phyloP scores from a whole-genome alignment of 352 stramenopile genomes.

The Globisporangium sylvaticum region DNA sequence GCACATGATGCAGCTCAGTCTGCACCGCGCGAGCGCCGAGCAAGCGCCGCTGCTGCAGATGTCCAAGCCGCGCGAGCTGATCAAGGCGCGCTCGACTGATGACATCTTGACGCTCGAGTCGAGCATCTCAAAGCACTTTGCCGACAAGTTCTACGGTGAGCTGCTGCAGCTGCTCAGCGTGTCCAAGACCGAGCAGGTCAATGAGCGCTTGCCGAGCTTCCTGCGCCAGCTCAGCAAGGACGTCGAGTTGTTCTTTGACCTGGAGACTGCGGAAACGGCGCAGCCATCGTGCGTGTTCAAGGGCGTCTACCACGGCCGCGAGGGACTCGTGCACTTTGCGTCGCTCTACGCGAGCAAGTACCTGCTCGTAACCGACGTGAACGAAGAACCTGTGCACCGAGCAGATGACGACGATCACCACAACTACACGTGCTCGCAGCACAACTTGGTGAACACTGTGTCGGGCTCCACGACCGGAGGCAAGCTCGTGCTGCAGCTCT shows the following conservation, averaged over 20 bases:
- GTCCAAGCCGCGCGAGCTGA: slow-evolving; percentile 27
- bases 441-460: slow-evolving; percentile 70
- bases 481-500: slow-evolving; percentile 76
- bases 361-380: slow-evolving; percentile 46
- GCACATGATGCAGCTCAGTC: slow-evolving; percentile 71
- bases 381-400: slow-evolving; percentile 45
- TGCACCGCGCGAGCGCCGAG: slow-evolving; percentile 51
- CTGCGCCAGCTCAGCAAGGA: slow-evolving; percentile 85
- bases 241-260: slow-evolving; percentile 77
- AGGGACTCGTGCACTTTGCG: slow-evolving; percentile 83
- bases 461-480: slow-evolving; percentile 70
- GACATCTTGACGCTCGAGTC: slow-evolving; percentile 52
- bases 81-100: slow-evolving; percentile 35
- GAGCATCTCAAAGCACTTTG: slow-evolving; percentile 63
- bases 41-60: slow-evolving; percentile 33
- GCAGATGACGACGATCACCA: slow-evolving; percentile 77
- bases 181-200: slow-evolving; percentile 35
- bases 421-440: slow-evolving; percentile 46
- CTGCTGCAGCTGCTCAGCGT: slow-evolving; percentile 50
- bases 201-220: slow-evolving; percentile 59
- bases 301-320: slow-evolving; percentile 81
- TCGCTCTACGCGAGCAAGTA: slow-evolving; percentile 83
- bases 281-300: slow-evolving; percentile 85
- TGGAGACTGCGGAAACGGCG: slow-evolving; percentile 69
- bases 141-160: slow-evolving; percentile 67